Base-by-base conservation (phyloP, 192 early-diverging fungal genomes). In the Funneliformis geosporum region DNA sequence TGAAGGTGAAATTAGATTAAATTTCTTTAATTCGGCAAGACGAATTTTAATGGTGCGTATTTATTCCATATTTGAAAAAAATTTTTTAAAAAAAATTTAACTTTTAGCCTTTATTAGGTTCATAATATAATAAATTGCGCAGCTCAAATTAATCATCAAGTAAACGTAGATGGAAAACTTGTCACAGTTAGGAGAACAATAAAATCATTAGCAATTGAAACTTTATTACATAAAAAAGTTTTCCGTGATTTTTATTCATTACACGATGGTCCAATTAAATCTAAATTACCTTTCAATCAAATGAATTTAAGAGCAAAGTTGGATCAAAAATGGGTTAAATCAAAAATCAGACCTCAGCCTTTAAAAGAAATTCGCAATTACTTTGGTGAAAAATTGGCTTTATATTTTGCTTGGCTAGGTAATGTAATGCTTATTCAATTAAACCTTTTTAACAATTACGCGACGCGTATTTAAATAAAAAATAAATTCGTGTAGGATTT, bases 401-500 rank as follows among this genome's bases (percentile, higher is more conserved):
- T 90, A 1, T 93, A 92, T 66, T 92, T 93, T 83, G 89, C 90
- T 16, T 93, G 88, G 87, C 78, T 92, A 39, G 87, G 88, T 76
- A 75, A 47, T 62, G 61, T 38, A 67, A 21, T 59, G 21, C 27
- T 59, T 38, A 33, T 39, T 80, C 23, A 4, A 5, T n/a, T 42
- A 62, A 27, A 55, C 62, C 9, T 43, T 43, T 76, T 40, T 10
- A n/a, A n/a, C n/a, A n/a, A n/a, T n/a, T n/a, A n/a, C n/a, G n/a
- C n/a, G n/a, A n/a, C 21, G 14, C 33, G 33, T 33, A 33, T 33
- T 2, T 33, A 33, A 33, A 33, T 33, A 33, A 33, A 33, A 33
- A 33, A 2, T 33, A 33, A 33, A 33, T 33, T 2, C 33, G 0
- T 46, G n/a, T 66, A 70, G 85, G 78, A 33, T 88, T 89, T 80